Percentiles rank a stretch among this genome's conserved stretches.
These are phyloP conservation scores for Agastache rugosa DNA, from an alignment of 257 asterid genomes.

Conservation along the genomic window DNA sequence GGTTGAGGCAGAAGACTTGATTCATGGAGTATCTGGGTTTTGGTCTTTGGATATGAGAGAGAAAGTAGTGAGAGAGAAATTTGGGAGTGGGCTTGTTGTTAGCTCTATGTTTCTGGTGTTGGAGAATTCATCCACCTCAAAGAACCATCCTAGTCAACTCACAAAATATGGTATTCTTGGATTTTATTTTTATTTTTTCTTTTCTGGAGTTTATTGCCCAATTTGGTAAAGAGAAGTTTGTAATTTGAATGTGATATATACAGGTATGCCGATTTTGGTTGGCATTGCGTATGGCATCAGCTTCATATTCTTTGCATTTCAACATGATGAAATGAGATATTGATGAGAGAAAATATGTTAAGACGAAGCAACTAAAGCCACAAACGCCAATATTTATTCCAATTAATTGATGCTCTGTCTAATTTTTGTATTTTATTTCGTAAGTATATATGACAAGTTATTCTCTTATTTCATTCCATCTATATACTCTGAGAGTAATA, in stretches of 20 bases:
- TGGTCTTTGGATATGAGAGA: constrained; percentile 67
- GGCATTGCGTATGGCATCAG: constrained; percentile 8
- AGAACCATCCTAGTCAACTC: constrained; percentile 25
- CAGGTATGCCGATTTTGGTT: constrained; percentile 19
- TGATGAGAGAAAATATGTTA: background rate
- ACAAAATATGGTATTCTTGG: constrained; percentile 40
- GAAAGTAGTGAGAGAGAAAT: constrained; percentile 64
- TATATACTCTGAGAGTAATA: too few species aligned
- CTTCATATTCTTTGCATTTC: constrained; percentile 29
- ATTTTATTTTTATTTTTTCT: background rate
- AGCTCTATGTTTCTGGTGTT: constrained; percentile 58
- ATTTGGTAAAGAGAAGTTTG: background rate
- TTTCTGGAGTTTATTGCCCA: background rate
- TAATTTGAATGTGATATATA: background rate
- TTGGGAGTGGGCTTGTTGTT: constrained; percentile 71
- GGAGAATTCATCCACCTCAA: constrained; percentile 30
- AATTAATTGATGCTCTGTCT: too few species aligned
- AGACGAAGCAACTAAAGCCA: too few species aligned
- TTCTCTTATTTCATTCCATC: too few species aligned
- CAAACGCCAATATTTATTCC: too few species aligned
- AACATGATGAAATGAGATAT: constrained; percentile 15
- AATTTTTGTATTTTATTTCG: too few species aligned
- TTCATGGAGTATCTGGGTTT: constrained; percentile 39
- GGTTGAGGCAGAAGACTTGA: constrained; percentile 49
- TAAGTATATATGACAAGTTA: too few species aligned